phyloP scores from a whole-genome alignment of 768 basidiomycete genomes.

The Termitomyces eurrhizus region DNA sequence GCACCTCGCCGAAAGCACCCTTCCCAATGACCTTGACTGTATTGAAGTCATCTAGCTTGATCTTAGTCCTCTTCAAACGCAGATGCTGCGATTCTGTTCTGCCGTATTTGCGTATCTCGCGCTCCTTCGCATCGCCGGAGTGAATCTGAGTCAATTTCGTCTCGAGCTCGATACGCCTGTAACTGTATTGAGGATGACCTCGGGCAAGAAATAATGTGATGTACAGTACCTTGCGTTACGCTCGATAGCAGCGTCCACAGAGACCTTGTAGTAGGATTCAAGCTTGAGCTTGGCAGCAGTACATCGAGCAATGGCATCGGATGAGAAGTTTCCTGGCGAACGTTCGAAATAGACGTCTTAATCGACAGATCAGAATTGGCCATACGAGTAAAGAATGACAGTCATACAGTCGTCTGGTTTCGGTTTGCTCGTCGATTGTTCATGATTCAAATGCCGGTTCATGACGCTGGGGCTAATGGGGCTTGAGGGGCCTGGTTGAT shows the following conservation, averaged over 20 bases:
- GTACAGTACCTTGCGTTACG: slow-evolving; percentile 79
- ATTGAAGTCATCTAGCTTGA: slow-evolving; percentile 89
- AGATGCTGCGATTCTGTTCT: slow-evolving; percentile 87
- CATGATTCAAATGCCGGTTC: slow-evolving; percentile 31
- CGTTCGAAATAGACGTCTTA: slow-evolving; percentile 97
- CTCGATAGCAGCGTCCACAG: slow-evolving; percentile 95
- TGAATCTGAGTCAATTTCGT: slow-evolving; percentile 74
- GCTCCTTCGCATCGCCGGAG: slow-evolving; percentile 79
- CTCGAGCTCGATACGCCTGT: slow-evolving; percentile 86
- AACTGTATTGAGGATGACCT: not conserved
- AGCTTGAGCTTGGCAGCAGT: slow-evolving; percentile 96
- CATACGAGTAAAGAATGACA: not conserved
- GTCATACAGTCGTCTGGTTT: slow-evolving; percentile 44
- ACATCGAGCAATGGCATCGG: slow-evolving; percentile 83
- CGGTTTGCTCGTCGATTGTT: slow-evolving; percentile 32
- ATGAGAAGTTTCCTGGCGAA: slow-evolving; percentile 74
- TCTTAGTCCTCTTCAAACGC: slow-evolving; percentile 88
- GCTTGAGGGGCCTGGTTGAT: slow-evolving; percentile 37
- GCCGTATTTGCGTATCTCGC: slow-evolving; percentile 83
- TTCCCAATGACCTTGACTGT: slow-evolving; percentile 99
- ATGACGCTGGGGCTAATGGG: slow-evolving; percentile 22
- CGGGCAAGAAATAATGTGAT: not conserved
- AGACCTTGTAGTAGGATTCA: slow-evolving; percentile 97
- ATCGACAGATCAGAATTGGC: slow-evolving; percentile 9
- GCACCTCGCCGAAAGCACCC: slow-evolving; percentile 95